phyloP scores from a whole-genome alignment of 148 eudicot genomes.

The Rhododendron ferrugineum region DNA sequence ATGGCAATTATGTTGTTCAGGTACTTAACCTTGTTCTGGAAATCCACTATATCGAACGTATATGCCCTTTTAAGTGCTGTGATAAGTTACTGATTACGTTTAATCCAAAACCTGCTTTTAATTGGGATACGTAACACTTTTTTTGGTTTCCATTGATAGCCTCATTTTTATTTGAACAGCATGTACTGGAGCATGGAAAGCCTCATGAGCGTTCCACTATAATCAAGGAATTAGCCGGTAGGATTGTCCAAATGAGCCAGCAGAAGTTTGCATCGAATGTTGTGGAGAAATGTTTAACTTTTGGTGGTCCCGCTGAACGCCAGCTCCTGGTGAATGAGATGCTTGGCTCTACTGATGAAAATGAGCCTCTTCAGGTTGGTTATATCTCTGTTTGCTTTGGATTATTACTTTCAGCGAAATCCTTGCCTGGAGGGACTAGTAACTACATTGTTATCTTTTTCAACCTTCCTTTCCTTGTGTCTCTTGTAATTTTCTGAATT shows the following conservation, averaged over 20 bases:
- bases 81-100: background rate
- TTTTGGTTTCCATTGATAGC: background rate
- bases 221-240: conserved; percentile 88
- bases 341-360: conserved; percentile 98
- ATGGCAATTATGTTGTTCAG: conserved; percentile 99
- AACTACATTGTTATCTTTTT: background rate
- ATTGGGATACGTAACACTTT: background rate
- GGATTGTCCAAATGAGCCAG: conserved; percentile 95
- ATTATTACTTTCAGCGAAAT: background rate
- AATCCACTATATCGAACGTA: background rate
- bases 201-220: conserved; percentile 81
- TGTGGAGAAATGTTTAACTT: conserved; percentile 88
- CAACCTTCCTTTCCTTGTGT: background rate
- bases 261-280: conserved; percentile 98
- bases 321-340: conserved; percentile 85
- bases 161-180: conserved; percentile 36
- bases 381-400: background rate
- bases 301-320: conserved; percentile 65
- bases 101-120: background rate
- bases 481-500: background rate
- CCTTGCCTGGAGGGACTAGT: background rate
- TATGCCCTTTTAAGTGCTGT: background rate
- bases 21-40: conserved; percentile 30
- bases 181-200: conserved; percentile 93
- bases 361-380: conserved; percentile 97